A percentile compares a stretch with the other conserved stretches of the same genome.
These are phyloP conservation scores for Tilletiopsis washingtonensis DNA, from an alignment of 1,284 basidiomycete genomes.

Conservation along the genomic window DNA sequence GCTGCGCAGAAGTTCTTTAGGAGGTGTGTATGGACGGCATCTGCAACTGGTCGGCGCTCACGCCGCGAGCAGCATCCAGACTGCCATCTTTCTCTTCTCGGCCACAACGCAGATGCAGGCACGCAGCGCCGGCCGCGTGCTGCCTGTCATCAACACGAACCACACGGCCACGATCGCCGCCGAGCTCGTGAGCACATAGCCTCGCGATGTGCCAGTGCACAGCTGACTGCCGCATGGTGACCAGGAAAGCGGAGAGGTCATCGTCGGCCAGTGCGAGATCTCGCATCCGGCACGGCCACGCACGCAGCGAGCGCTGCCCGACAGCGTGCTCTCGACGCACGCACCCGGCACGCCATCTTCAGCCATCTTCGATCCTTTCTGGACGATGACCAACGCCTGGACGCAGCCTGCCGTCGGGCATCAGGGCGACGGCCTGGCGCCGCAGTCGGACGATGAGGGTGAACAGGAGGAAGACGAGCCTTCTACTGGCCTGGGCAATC, in stretches of 20 bases:
- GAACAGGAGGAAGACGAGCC: conserved; percentile 22
- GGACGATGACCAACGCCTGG: neutral
- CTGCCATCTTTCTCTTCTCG: conserved; percentile 90
- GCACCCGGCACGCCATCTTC: conserved; percentile 17
- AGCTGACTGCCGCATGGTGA: no score
- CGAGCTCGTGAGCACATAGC: no score
- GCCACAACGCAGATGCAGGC: conserved; percentile 65
- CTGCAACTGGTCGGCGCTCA: no score
- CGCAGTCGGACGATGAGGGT: conserved; percentile 2
- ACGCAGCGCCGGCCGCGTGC: conserved; percentile 50
- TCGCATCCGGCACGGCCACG: conserved; percentile 63
- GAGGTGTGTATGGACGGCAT: no score
- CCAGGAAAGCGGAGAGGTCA: conserved; percentile 65
- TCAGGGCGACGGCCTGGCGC: conserved; percentile 29
- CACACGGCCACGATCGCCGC: conserved; percentile 97
- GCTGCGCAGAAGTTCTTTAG: conserved; percentile 41
- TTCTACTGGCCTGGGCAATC: no score
- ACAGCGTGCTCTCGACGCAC: neutral
- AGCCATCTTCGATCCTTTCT: conserved; percentile 24
- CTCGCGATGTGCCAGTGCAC: no score
- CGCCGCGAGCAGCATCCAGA: conserved; percentile 58
- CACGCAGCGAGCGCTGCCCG: neutral
- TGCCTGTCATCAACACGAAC: conserved; percentile 89
- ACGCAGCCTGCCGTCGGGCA: conserved; percentile 22
- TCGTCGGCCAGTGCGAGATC: conserved; percentile 94